Evolutionary conservation across 805 yeast species (phyloP).

Genomic region (Spathaspora gorwiae): DNA sequence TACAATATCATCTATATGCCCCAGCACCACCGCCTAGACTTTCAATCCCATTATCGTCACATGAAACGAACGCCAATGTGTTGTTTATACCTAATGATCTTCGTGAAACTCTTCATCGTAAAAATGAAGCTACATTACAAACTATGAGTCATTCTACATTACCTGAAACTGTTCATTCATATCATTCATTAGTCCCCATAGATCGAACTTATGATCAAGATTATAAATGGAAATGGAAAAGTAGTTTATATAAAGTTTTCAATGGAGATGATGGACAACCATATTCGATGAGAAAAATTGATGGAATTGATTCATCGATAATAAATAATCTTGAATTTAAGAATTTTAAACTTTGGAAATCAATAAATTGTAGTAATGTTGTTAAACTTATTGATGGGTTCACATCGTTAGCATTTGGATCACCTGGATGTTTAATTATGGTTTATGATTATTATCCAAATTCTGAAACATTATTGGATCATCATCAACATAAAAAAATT

Average conservation of each 20-base stretch:
- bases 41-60: conserved; percentile 54
- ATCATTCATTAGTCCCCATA: conserved; percentile 81
- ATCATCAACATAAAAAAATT: conserved; percentile 45
- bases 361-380: conserved; percentile 44
- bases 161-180: conserved; percentile 60
- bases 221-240: conserved; percentile 48
- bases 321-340: conserved; percentile 54
- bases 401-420: conserved; percentile 82
- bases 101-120: conserved; percentile 65
- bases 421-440: conserved; percentile 52
- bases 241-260: conserved; percentile 67
- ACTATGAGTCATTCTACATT: conserved; percentile 41
- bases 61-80: conserved; percentile 65
- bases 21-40: conserved; percentile 81
- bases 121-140: conserved; percentile 78
- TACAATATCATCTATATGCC: conserved; percentile 84
- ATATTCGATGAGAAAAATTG: conserved; percentile 73
- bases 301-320: conserved; percentile 22
- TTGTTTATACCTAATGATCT: conserved; percentile 71
- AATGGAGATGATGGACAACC: conserved; percentile 75
- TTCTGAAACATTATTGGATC: conserved; percentile 64
- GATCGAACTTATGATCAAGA: conserved; percentile 42
- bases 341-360: conserved; percentile 64
- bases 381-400: conserved; percentile 76
- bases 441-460: conserved; percentile 85